Percentiles rank a stretch among this genome's conserved stretches.
Evolutionary conservation across 805 yeast species (phyloP).

Genomic region (Schwanniomyces occidentalis): DNA sequence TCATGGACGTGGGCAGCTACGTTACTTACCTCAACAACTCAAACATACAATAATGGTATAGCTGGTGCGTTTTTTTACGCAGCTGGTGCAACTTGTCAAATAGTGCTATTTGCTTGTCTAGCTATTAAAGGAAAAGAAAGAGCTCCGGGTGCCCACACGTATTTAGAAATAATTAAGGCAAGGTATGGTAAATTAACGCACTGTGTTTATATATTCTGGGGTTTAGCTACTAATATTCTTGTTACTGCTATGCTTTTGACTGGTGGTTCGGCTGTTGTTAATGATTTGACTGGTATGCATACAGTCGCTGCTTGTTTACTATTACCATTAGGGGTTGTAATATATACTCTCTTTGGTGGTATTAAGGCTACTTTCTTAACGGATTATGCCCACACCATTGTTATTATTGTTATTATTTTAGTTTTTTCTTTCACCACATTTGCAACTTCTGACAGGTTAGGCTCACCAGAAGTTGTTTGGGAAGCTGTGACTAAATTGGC

Average conservation of each 20-base stretch:
- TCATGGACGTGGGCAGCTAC: slow-evolving; percentile 79
- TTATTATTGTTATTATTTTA: slow-evolving; percentile 72
- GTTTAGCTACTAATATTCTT: slow-evolving; percentile 80
- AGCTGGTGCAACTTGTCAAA: slow-evolving; percentile 88
- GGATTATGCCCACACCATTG: slow-evolving; percentile 47
- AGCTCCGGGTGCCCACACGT: slow-evolving; percentile 92
- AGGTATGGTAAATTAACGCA: slow-evolving; percentile 83
- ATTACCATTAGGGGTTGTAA: slow-evolving; percentile 73
- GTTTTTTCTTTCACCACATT: slow-evolving; percentile 79
- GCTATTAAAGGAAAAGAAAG: slow-evolving; percentile 87
- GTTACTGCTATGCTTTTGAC: slow-evolving; percentile 92
- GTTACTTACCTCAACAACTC: slow-evolving; percentile 55
- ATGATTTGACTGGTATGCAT: slow-evolving; percentile 75
- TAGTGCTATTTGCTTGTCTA: slow-evolving; percentile 78
- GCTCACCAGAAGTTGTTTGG: slow-evolving; percentile 82
- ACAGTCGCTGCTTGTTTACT: slow-evolving; percentile 80
- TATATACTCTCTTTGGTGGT: slow-evolving; percentile 46
- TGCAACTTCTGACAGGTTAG: slow-evolving; percentile 67
- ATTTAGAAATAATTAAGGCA: slow-evolving; percentile 76
- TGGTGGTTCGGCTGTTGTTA: slow-evolving; percentile 85
- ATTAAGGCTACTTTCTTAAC: slow-evolving; percentile 48
- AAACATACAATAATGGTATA: slow-evolving; percentile 74
- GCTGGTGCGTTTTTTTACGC: slow-evolving; percentile 84
- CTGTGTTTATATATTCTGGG: slow-evolving; percentile 69
- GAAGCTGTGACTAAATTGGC: slow-evolving; percentile 68